Base-by-base conservation (phyloP, 1,139 yeast species). In the Pichia sp. region DNA sequence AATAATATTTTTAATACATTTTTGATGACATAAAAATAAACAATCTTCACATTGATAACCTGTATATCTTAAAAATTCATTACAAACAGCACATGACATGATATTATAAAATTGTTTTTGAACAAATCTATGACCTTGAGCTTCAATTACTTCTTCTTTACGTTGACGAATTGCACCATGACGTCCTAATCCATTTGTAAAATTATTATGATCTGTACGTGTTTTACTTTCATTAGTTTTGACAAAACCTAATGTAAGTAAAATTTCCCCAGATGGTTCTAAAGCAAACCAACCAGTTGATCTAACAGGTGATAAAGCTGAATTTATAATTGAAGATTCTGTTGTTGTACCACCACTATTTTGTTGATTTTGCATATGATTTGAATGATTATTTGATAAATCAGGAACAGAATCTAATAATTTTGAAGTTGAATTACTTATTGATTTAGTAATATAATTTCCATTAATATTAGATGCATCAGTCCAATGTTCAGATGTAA, bases 1-100 rank as follows among this genome's bases (percentile, higher is more conserved):
- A 49, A 91, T 95, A 35, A 91, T 95, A 57, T 86, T 89, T 49
- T 84, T 81, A 60, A 87, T 88, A 65, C 98, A 91, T 60, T 88
- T 89, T 62, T 84, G 86, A 64, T 91, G 98, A 59, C 98, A 91
- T 43, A 93, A 73, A 62, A 88, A 86, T 54, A 81, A 77, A 73
- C 98, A 91, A 61, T 91, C 97, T 63, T 86, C 93, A 68, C 98
- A 91, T 65, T 91, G 98, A 62, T 72, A 88, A 10, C 96, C 96
- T n/a, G 87, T 78, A 49, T 91, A 88, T 54, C 95, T 82, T 50
- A 91, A 69, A 58, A 91, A 89, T 48, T 91, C 97, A 10, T 95
- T 96, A 71, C 98, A 91, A 47, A 88, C 77, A 1, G 97, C 96
- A 66, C 98, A 91, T 51, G 93, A 78, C 96, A 91, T 91, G 55